Evolutionary conservation across 441 rosid genomes (phyloP).

Genomic region (Erodium texanum): DNA sequence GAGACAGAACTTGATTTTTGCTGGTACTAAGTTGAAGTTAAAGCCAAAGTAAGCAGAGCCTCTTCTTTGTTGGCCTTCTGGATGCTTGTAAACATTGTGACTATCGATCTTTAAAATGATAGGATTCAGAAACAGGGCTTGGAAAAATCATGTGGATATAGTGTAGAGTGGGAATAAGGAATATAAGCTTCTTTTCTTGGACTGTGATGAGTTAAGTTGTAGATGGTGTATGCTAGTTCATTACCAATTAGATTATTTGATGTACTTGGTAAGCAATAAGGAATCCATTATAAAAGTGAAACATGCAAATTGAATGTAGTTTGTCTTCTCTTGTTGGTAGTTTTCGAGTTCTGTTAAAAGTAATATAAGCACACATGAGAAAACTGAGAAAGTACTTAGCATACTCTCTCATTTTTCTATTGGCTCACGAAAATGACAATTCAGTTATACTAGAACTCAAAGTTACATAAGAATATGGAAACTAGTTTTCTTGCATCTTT

Average conservation of each 20-base stretch:
- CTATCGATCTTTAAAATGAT: not conserved
- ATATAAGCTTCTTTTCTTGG: not conserved
- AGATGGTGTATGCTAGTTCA: not conserved
- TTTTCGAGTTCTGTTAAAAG: not conserved
- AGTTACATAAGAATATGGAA: not conserved
- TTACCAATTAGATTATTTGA: not conserved
- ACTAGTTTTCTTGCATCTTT: not conserved
- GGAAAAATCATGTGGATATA: not conserved
- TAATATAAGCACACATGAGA: not conserved
- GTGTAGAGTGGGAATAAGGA: not conserved
- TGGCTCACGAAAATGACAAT: not conserved
- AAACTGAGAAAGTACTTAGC: not conserved
- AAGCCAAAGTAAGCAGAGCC: conserved; percentile 33
- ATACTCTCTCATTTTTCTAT: not conserved
- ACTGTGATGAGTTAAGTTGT: conserved; percentile 1
- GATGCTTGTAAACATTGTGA: not conserved
- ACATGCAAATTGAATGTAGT: not conserved
- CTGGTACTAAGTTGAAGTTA: conserved; percentile 33
- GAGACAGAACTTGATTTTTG: conserved; percentile 31
- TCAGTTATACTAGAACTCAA: not conserved
- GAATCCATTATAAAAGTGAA: not conserved
- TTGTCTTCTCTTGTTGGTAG: not conserved
- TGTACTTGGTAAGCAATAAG: not conserved
- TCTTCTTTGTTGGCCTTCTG: not conserved
- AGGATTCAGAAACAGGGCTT: not conserved